Evolutionary conservation across 371 early-diverging fungal species (phyloP), one percentile per base, ranked within the genome.

Genomic region (Lichtheimia ramosa): DNA sequence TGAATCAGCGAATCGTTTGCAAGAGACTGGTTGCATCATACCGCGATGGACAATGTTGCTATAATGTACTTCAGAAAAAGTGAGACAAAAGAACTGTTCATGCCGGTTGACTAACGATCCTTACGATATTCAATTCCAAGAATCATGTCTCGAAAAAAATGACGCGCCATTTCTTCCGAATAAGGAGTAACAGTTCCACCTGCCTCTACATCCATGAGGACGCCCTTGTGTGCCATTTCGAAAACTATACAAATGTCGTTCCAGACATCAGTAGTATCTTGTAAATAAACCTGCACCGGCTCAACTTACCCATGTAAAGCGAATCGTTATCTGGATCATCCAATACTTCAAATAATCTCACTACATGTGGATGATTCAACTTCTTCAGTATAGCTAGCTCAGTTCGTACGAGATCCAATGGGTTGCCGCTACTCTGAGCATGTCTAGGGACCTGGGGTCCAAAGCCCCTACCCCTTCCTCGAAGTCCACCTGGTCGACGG

Each of bases 381-480:
- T 96, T 96, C 72, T 97, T 96, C 46, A 95, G 75, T 25, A 99
- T 90, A 23, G 97, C 98, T 48, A 99, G 83, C 73, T 99, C 99
- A 0, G 87, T 83, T 52, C 92, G 82, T 18, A 98, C 91, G 34
- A 95, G 77, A 63, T 92, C 91, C 54, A 97, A 81, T 0, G 96
- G 93, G 51, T 93, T 82, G 14, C 20, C 40, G 16, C 28, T 51
- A 13, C 43, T 43, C 12, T 34, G 34, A 34, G 34, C 10, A 34
- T 34, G 34, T 10, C 34, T 34, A 8, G 34, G 34, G 10, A 34
- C 10, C 57, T 48, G 8, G 53, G 46, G 6, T 49, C 51, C 2
- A 49, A 51, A 5, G 34, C 56, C n/a, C 34, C 34, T 34, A 10
- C 34, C 34, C 34, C 34, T 34, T n/a, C 46, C 46, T 2, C 46